Base-by-base conservation (phyloP, 306 rosid species). In the Spatholobus suberectus region DNA sequence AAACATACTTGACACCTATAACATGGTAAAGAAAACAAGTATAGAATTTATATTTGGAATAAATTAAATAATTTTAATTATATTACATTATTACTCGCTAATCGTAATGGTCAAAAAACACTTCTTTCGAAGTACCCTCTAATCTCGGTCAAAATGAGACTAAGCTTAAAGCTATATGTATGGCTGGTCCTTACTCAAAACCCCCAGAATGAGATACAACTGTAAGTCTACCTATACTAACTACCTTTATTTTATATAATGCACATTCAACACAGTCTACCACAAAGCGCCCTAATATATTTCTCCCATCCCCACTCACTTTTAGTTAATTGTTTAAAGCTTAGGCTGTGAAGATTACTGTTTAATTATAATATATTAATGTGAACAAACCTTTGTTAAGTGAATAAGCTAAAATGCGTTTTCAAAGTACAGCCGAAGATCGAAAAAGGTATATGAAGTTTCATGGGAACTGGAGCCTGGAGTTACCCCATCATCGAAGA, bases 51-150 rank as follows among this genome's bases (percentile, higher is more conserved):
- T n/a, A 29, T 51, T 18, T n/a, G 1, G 68, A 12, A 61, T 13
- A 24, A 26, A 21, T 20, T 9, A 55, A 26, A 59, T 12, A 57
- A 4, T 23, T 0, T 61, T 27, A 29, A 61, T 61, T 61, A 63
- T 35, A 66, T 6, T 51, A 67, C 4, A n/a, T n/a, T 38, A 18
- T 35, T 9, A 37, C 51, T 67, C 51, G 73, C n/a, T 24, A 43
- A 41, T 69, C 5, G 54, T 23, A 69, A 69, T 69, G 74, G 74
- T 69, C 74, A 69, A 69, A 23, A 24, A 13, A 41, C 74, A 69
- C 74, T 69, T 40, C 6, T 20, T 23, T 41, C 74, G 32, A 69
- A 69, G 55, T 14, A 41, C 6, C 51, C 51, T 20, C 7, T 2
- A 38, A 40, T 68, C 5, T 38, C 4, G 73, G 32, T 68, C 34